Conservation (phyloP, 176 grass and related monocot genomes). For the Melocanna baccifera region DNA sequence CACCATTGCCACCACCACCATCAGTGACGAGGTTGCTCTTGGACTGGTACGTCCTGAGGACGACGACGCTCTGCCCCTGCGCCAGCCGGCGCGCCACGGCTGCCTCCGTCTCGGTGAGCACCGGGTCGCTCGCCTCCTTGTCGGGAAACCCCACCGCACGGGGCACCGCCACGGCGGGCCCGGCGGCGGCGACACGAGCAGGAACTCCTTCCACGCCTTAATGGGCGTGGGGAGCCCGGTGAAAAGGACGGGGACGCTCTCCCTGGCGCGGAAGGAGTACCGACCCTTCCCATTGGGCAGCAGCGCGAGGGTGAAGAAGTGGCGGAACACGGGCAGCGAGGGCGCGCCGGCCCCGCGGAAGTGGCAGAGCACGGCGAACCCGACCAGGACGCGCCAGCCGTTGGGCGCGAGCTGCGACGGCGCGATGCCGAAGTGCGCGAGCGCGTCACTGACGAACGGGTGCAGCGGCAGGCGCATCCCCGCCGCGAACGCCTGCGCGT, state of each 20-base stretch:
- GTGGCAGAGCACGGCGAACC: constrained; percentile 43
- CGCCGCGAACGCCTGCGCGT: constrained; percentile 27
- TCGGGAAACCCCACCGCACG: constrained; percentile 23
- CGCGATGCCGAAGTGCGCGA: constrained; percentile 38
- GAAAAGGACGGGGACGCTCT: constrained; percentile 31
- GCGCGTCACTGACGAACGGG: constrained; percentile 35
- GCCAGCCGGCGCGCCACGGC: constrained; percentile 12
- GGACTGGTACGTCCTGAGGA: constrained; percentile 34
- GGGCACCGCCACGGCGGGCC: constrained; percentile 36
- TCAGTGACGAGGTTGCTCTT: constrained; percentile 45
- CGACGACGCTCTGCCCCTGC: constrained; percentile 39
- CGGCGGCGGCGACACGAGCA: constrained; percentile 31
- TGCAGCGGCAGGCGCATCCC: constrained; percentile 46
- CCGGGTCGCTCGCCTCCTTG: constrained; percentile 22
- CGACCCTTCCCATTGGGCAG: constrained; percentile 41
- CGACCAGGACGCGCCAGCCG: constrained; percentile 36
- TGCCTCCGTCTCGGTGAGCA: constrained; percentile 19
- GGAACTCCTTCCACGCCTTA: constrained; percentile 49
- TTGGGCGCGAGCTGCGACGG: constrained; percentile 47
- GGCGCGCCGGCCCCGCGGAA: constrained; percentile 34
- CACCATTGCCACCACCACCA: not conserved
- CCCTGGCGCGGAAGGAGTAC: constrained; percentile 39
- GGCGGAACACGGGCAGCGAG: constrained; percentile 32
- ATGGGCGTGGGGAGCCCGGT: constrained; percentile 24
- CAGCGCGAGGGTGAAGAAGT: constrained; percentile 31